These are phyloP conservation scores for Clarireedia paspali DNA, from an alignment of 2,329 filamentous ascomycete species.

Conservation along the genomic window DNA sequence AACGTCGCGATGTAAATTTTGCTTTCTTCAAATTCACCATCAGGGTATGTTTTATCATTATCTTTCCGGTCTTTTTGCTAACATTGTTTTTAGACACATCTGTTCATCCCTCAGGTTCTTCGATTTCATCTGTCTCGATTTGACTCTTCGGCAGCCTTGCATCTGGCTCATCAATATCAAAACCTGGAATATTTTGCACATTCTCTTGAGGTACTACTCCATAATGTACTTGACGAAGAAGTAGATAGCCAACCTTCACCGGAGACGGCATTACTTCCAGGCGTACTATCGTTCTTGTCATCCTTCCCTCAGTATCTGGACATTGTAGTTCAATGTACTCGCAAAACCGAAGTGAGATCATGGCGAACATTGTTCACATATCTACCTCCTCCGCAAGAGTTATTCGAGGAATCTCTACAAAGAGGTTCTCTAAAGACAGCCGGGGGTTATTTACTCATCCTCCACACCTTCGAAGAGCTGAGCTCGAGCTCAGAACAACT, in stretches of 20 bases:
- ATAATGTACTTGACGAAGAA: slow-evolving; percentile 90
- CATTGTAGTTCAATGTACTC: slow-evolving; percentile 91
- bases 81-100: slow-evolving; percentile 60
- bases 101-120: slow-evolving; percentile 85
- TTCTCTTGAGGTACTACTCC: slow-evolving; percentile 82
- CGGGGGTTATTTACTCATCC: slow-evolving; percentile 88
- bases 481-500: slow-evolving; percentile 66
- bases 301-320: slow-evolving; percentile 84
- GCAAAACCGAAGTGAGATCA: slow-evolving; percentile 90
- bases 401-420: slow-evolving; percentile 88
- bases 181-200: slow-evolving; percentile 88
- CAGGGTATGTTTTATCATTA: slow-evolving; percentile 51
- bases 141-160: slow-evolving; percentile 72
- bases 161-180: slow-evolving; percentile 77
- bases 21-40: slow-evolving; percentile 84
- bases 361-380: slow-evolving; percentile 93
- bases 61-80: slow-evolving; percentile 5
- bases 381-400: slow-evolving; percentile 78
- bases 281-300: slow-evolving; percentile 56
- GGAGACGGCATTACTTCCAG: slow-evolving; percentile 55
- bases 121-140: slow-evolving; percentile 69
- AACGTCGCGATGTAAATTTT: slow-evolving; percentile 85
- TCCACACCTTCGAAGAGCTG: slow-evolving; percentile 74
- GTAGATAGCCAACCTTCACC: slow-evolving; percentile 65
- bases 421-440: slow-evolving; percentile 87